A percentile compares a stretch with the other conserved stretches of the same genome.
These are phyloP conservation scores for Ophiocordyceps camponoti-leonardi DNA, from an alignment of 2,329 filamentous ascomycete genomes.

Conservation along the genomic window DNA sequence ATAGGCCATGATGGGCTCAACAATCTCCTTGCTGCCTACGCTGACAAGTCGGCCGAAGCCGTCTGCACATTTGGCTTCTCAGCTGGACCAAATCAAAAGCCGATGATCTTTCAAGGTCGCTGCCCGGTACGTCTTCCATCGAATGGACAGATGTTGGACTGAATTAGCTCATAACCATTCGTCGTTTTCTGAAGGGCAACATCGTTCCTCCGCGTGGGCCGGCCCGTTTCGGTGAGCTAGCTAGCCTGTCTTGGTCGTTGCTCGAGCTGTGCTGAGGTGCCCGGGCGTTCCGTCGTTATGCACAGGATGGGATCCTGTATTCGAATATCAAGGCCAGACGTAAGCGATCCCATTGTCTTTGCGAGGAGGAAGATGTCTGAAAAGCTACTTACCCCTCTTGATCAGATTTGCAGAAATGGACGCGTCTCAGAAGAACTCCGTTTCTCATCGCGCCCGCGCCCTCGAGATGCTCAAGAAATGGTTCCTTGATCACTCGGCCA, in stretches of 20 bases:
- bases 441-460: constrained; percentile 84
- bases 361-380: too few species aligned
- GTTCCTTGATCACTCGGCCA: constrained; percentile 24
- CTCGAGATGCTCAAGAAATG: constrained; percentile 71
- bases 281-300: too few species aligned
- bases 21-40: constrained; percentile 73
- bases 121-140: constrained; percentile 44
- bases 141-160: not conserved
- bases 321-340: constrained; percentile 84
- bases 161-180: not conserved
- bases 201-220: constrained; percentile 76
- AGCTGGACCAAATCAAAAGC: constrained; percentile 65
- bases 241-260: not conserved
- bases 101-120: constrained; percentile 79
- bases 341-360: not conserved
- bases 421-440: constrained; percentile 69
- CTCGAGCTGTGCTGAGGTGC: not conserved
- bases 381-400: not conserved
- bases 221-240: constrained; percentile 55
- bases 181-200: constrained; percentile 31
- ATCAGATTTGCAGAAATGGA: constrained; percentile 83
- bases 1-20: constrained; percentile 77
- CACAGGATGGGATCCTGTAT: constrained; percentile 86
- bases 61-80: constrained; percentile 94
- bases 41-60: constrained; percentile 81